Conservation (phyloP, 1,284 basidiomycete genomes). For the Ceratobasidium sp. region DNA sequence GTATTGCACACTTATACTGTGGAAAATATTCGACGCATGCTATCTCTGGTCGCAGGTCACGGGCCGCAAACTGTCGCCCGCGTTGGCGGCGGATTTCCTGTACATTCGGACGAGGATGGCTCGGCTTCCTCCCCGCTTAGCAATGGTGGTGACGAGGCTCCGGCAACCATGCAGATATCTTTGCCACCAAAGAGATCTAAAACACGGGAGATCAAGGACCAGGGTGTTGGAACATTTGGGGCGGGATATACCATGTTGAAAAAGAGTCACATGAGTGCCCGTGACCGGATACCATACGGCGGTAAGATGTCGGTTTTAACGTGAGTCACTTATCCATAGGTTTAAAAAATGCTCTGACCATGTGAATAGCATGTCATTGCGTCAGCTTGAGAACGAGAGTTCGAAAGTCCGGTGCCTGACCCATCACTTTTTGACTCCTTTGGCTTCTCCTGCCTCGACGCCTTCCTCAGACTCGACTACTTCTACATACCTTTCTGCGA, state of each 20-base stretch:
- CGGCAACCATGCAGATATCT: constrained; percentile 2
- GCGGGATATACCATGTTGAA: constrained; percentile 40
- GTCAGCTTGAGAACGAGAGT: constrained; percentile 22
- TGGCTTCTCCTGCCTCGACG: constrained; percentile 20
- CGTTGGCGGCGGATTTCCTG: constrained; percentile 26
- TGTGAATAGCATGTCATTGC: constrained; percentile 26
- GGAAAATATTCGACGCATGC: constrained; percentile 33
- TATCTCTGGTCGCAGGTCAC: constrained; percentile 23
- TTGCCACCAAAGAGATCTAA: constrained; percentile 29
- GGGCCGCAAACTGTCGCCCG: constrained; percentile 28
- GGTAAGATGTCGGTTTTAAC: constrained; percentile 37
- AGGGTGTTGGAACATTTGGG: constrained; percentile 25
- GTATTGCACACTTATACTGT: constrained; percentile 28
- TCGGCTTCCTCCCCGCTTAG: not conserved
- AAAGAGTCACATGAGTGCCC: constrained; percentile 37
- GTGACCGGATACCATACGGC: constrained; percentile 10
- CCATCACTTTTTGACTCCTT: constrained; percentile 33
- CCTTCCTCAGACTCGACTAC: constrained; percentile 20
- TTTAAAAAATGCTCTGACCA: not conserved
- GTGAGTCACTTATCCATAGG: not conserved
- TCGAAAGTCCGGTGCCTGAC: constrained; percentile 27
- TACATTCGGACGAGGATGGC: not conserved
- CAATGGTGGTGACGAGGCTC: not conserved
- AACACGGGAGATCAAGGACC: constrained; percentile 19
- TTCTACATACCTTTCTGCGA: constrained; percentile 34